Base-by-base conservation (phyloP, 2,329 filamentous ascomycete genomes). In the Lecanicillium sp. region DNA sequence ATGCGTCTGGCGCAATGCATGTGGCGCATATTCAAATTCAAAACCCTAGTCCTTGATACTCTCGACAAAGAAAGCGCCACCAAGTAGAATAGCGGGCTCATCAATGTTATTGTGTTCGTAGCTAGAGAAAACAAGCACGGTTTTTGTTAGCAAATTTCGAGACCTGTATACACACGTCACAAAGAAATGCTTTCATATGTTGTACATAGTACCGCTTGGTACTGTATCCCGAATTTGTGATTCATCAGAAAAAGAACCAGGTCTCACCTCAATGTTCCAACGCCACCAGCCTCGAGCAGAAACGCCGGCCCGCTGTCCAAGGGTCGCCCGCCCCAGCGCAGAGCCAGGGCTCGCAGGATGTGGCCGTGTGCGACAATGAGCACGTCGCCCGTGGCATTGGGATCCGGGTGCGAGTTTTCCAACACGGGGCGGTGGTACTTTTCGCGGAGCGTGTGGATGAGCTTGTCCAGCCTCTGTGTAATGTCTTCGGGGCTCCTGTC, bases 301-400 rank as follows among this genome's bases (percentile, higher is more conserved):
- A 96, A 79, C 5, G 80, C 76, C 29, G 87, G 84, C 7, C 84
- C 87, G 36, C 87, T 81, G 39, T 77, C 74, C 42, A 96, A 66
- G 11, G 76, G 69, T 64, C 84, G 84, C 0, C 79, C 77, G 1
- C 81, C 74, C 89, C 89, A 96, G 22, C 88, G 73, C 69, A 90
- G 86, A 6, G 89, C 88, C 58, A 96, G 87, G 0, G 87, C 86
- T 13, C 89, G 72, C 38, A 96, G 65, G 41, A 95, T 90, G 63
- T 95, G 89, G 0, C 89, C 89, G 56, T 96, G 89, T 17, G 87
- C 89, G 5, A 96, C 87, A 35, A 95, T 70, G 17, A 75, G 9
- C 54, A 67, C 45, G 56, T 65, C 62, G 7, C 60, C 62, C 17
- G 44, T 51, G 7, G 48, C 44, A 7, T 64, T 56, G 9, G 61